Conservation (phyloP, 257 asterid species). For the Solanum tacnaense region DNA sequence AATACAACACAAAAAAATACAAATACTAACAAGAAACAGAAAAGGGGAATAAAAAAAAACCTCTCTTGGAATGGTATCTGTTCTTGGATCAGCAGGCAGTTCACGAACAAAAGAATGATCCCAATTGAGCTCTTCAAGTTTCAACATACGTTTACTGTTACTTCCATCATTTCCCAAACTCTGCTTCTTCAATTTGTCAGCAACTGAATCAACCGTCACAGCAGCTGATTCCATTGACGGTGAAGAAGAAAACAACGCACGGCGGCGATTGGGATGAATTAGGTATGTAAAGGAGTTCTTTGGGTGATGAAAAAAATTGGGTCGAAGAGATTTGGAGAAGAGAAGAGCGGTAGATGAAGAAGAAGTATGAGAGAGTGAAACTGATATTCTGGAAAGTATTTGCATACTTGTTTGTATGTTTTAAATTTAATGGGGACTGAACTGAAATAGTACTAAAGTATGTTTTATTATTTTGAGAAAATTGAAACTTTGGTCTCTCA, state of each 20-base stretch:
- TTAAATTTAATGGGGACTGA: background rate
- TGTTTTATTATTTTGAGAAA: background rate
- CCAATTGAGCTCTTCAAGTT: slow-evolving; percentile 79
- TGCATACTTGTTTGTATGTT: background rate
- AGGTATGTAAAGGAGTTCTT: slow-evolving; percentile 30
- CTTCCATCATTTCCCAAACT: slow-evolving; percentile 16
- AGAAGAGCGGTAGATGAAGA: slow-evolving; percentile 6
- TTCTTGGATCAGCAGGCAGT: slow-evolving; percentile 75
- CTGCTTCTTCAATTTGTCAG: slow-evolving; percentile 56
- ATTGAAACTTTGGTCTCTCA: background rate
- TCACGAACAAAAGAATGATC: slow-evolving; percentile 81
- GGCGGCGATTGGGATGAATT: slow-evolving; percentile 14
- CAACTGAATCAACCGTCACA: slow-evolving; percentile 49
- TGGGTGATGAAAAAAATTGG: slow-evolving; percentile 18
- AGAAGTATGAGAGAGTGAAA: slow-evolving; percentile 1
- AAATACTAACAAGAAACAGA: background rate
- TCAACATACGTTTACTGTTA: slow-evolving; percentile 19
- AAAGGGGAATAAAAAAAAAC: slow-evolving; percentile 10
- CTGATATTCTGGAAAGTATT: slow-evolving; percentile 18
- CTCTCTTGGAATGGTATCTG: slow-evolving; percentile 71
- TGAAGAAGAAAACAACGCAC: background rate
- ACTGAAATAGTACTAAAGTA: background rate
- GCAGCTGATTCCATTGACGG: slow-evolving; percentile 44
- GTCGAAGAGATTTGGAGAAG: slow-evolving; percentile 17
- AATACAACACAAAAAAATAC: background rate